These are phyloP conservation scores for Botrytis medusae DNA, from an alignment of 2,329 filamentous ascomycete species.

Conservation along the genomic window DNA sequence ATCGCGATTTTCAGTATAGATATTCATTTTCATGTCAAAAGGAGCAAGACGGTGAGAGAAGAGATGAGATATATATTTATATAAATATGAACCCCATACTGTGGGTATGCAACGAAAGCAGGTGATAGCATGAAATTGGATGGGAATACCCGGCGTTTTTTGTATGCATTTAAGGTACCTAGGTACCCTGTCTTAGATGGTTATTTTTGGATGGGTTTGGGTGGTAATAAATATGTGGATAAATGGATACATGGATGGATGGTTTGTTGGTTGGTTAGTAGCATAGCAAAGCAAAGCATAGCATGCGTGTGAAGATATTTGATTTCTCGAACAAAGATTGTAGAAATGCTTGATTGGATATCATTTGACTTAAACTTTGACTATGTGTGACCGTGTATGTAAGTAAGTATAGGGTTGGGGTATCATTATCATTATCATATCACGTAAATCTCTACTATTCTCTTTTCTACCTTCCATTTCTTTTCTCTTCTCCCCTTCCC, in stretches of 20 bases:
- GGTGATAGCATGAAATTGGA: constrained; percentile 14
- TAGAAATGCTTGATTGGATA: neutral
- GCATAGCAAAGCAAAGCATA: neutral
- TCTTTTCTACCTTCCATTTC: neutral
- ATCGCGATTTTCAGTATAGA: neutral
- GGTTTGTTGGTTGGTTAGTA: neutral
- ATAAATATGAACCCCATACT: neutral
- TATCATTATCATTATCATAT: constrained; percentile 2
- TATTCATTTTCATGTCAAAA: neutral
- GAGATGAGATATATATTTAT: neutral
- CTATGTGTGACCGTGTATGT: neutral
- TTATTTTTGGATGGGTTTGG: neutral
- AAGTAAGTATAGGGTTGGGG: neutral
- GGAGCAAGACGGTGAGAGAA: neutral
- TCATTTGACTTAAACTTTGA: neutral
- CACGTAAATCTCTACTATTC: neutral
- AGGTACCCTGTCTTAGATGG: neutral
- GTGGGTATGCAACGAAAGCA: constrained; percentile 1
- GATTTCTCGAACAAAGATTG: neutral
- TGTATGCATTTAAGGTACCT: neutral
- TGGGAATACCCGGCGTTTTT: constrained; percentile 18
- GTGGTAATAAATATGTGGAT: constrained; percentile 2
- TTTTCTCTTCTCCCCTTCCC: neutral
- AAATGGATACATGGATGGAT: neutral
- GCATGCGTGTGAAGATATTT: neutral